Conservation (phyloP, 768 basidiomycete species). For the Russula earlei region DNA sequence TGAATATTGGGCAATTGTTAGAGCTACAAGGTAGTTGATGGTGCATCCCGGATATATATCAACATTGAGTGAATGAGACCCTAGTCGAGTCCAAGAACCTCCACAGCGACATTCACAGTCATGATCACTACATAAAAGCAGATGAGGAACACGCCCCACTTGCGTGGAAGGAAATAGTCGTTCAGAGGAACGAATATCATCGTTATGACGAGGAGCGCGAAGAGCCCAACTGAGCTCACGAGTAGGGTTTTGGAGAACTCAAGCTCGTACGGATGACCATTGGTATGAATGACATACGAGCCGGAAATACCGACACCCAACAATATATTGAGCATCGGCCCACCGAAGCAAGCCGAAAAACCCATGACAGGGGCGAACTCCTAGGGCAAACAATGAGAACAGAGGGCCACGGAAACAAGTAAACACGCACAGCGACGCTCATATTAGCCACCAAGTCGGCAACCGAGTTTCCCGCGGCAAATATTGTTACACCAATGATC, state of each 20-base stretch:
- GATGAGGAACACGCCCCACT: conserved; percentile 79
- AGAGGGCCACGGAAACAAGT: background rate
- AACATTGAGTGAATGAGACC: background rate
- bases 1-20: background rate
- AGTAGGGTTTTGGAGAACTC: conserved; percentile 76
- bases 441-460: conserved; percentile 97
- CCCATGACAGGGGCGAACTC: conserved; percentile 90
- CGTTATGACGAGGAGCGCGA: conserved; percentile 64
- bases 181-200: conserved; percentile 80
- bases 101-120: conserved; percentile 70
- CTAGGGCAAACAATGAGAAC: conserved; percentile 27
- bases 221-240: conserved; percentile 76
- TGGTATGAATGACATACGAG: conserved; percentile 67
- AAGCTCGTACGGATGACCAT: conserved; percentile 54
- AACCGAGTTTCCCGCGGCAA: conserved; percentile 92
- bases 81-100: conserved; percentile 34
- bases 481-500: conserved; percentile 93
- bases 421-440: conserved; percentile 68
- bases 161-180: conserved; percentile 64
- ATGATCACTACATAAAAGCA: conserved; percentile 66
- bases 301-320: conserved; percentile 90
- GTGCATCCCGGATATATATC: background rate
- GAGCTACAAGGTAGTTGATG: conserved; percentile 6
- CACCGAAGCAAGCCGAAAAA: conserved; percentile 90
- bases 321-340: conserved; percentile 86